phyloP scores from a whole-genome alignment of 768 basidiomycete species.

The Mycena haematopus region DNA sequence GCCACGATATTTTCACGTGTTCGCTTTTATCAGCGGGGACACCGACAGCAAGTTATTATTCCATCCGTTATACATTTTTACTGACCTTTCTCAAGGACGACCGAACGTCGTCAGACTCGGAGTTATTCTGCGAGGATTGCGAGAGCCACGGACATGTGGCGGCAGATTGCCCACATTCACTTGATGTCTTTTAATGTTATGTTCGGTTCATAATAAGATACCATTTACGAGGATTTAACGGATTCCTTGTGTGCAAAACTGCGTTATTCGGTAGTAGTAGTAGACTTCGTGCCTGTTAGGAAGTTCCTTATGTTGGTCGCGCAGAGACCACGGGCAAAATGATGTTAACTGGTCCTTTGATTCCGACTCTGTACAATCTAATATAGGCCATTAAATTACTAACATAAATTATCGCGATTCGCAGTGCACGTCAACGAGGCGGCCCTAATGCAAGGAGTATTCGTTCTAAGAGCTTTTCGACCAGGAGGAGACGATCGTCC shows the following conservation, averaged over 20 bases:
- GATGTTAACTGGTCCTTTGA: too few relatives aligned
- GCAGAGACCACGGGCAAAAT: too few relatives aligned
- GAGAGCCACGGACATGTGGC: conserved; percentile 81
- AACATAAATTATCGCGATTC: too few relatives aligned
- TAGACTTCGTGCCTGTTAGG: too few relatives aligned
- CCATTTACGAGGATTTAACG: background rate
- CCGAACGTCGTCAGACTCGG: conserved; percentile 30
- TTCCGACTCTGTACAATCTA: too few relatives aligned
- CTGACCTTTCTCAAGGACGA: conserved; percentile 11
- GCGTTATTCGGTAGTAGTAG: too few relatives aligned
- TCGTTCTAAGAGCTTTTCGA: conserved; percentile 28
- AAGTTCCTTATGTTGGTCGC: too few relatives aligned
- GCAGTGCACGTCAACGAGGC: background rate
- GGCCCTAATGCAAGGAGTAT: conserved; percentile 16
- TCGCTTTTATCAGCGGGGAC: conserved; percentile 70
- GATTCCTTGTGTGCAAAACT: too few relatives aligned
- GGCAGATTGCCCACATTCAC: conserved; percentile 81
- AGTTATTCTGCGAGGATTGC: conserved; percentile 82
- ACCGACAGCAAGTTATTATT: conserved; percentile 33
- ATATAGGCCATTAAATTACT: too few relatives aligned
- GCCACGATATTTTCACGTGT: conserved; percentile 88
- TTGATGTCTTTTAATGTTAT: conserved; percentile 77
- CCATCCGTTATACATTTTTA: background rate
- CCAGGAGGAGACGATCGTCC: conserved; percentile 23
- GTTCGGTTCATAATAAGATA: conserved; percentile 1